These are phyloP conservation scores for Populus tomentosa DNA, from an alignment of 441 rosid species.

Conservation along the genomic window DNA sequence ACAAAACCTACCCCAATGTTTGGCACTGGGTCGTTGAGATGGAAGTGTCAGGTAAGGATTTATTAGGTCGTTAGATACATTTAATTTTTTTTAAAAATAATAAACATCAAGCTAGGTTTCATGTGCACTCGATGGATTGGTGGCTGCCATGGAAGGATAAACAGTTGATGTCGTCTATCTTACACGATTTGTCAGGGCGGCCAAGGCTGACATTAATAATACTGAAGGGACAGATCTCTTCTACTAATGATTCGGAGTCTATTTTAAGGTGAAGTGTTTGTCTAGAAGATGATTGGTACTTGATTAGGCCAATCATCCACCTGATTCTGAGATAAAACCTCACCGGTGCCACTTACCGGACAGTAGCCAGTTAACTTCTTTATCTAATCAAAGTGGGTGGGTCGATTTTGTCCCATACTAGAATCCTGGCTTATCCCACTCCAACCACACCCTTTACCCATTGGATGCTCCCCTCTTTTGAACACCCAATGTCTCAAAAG, in stretches of 20 bases:
- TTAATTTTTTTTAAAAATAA: background rate
- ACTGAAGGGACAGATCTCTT: background rate
- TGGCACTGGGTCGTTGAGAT: background rate
- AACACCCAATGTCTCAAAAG: background rate
- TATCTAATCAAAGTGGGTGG: background rate
- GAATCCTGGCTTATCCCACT: slow-evolving; percentile 4
- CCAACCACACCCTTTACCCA: slow-evolving; percentile 17
- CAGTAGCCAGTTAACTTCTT: background rate
- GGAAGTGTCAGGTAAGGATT: background rate
- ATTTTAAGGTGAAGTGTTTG: background rate
- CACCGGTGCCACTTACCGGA: slow-evolving; percentile 4
- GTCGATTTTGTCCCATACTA: background rate
- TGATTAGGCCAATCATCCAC: background rate
- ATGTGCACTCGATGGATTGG: background rate
- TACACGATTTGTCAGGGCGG: background rate
- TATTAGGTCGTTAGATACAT: background rate
- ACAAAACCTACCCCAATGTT: background rate
- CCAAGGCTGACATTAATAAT: background rate
- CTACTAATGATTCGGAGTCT: background rate
- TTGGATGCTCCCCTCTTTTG: slow-evolving; percentile 23
- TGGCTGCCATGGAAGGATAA: slow-evolving; percentile 8
- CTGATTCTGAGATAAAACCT: background rate
- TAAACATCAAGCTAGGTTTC: background rate
- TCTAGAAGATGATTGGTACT: background rate
- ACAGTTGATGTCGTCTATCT: slow-evolving; percentile 10